Evolutionary conservation across 2,329 filamentous ascomycete species (phyloP), one percentile per base, ranked within the genome.

Genomic region (Knoxdaviesia proteae): DNA sequence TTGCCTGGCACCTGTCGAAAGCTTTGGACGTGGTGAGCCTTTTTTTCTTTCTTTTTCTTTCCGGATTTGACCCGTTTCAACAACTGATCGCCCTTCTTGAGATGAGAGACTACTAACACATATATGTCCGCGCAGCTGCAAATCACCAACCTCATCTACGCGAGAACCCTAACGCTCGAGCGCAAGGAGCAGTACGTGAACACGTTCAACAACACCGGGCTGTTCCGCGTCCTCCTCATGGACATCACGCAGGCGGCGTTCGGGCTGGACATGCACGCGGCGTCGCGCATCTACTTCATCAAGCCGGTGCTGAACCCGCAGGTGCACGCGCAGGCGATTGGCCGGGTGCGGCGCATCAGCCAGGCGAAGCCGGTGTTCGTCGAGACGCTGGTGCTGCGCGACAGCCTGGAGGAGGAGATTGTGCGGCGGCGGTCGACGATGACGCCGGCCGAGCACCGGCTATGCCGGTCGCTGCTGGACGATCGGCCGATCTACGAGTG

Each of bases 211-310:
- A 62, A 77, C 37, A 75, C 73, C 11, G 60, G 68, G 0, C 68
- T 69, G 6, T 76, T 87, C 44, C 72, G 69, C 5, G 84, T 94
- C 0, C 62, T 94, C 2, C 66, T 94, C 1, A 94, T 94, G 80
- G 86, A 94, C 53, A 71, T 94, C n/a, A 74, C 74, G 1, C 84
- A 90, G 54, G 87, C 87, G 32, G 84, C 87, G 0, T 84, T 87
- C 47, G 88, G 88, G 0, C 66, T 96, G 0, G 87, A 94, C 54
- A 76, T 94, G 56, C 77, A 77, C 42, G 76, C 74, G 7, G 87
- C 87, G 1, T 90, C 81, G 5, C 67, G 88, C 2, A 78, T 96
- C 7, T 92, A 86, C 58, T 94, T 96, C 48, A 70, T 93, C 44
- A 88, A 80, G 48, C 87, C 88, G 0, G 83, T 93, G 8, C 79